A percentile compares a stretch with the other conserved stretches of the same genome.
Conservation (phyloP, 352 stramenopile species). For the Globisporangium okanoganense region DNA sequence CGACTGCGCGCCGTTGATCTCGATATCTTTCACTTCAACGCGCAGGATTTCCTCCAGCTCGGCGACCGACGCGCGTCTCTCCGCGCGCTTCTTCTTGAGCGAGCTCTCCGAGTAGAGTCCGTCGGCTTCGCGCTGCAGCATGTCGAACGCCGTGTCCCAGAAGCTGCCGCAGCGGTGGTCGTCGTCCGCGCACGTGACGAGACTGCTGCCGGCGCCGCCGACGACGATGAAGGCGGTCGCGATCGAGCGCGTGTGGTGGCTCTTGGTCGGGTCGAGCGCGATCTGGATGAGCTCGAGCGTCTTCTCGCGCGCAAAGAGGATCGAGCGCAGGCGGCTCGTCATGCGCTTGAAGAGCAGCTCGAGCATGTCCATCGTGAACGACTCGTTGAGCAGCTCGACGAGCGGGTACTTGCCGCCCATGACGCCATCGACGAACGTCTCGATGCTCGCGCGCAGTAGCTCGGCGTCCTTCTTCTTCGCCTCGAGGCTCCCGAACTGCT, state of each 20-base stretch:
- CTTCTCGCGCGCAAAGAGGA: constrained; percentile 69
- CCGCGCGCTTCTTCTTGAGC: constrained; percentile 30
- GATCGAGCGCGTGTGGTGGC: constrained; percentile 64
- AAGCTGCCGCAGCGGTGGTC: constrained; percentile 58
- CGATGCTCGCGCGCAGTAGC: constrained; percentile 62
- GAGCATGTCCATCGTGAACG: constrained; percentile 80
- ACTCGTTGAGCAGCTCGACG: constrained; percentile 71
- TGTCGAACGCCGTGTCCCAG: constrained; percentile 70
- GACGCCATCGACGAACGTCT: constrained; percentile 81
- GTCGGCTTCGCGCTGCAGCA: constrained; percentile 57
- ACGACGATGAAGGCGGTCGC: constrained; percentile 78
- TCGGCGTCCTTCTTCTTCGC: constrained; percentile 52
- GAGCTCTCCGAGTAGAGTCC: constrained; percentile 34
- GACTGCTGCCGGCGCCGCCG: constrained; percentile 51
- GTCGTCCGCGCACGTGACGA: constrained; percentile 40
- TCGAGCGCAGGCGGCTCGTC: constrained; percentile 67
- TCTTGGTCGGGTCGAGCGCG: constrained; percentile 45
- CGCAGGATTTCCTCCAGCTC: constrained; percentile 78
- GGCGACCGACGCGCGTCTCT: constrained; percentile 43
- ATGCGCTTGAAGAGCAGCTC: constrained; percentile 86
- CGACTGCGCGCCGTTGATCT: constrained; percentile 62
- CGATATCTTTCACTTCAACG: constrained; percentile 70
- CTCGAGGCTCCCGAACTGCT: constrained; percentile 25
- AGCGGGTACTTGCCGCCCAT: constrained; percentile 63
- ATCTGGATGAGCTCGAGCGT: constrained; percentile 70